Evolutionary conservation across 768 basidiomycete genomes (phyloP), one percentile per base, ranked within the genome.

Genomic region (Phlegmacium glaucopus): DNA sequence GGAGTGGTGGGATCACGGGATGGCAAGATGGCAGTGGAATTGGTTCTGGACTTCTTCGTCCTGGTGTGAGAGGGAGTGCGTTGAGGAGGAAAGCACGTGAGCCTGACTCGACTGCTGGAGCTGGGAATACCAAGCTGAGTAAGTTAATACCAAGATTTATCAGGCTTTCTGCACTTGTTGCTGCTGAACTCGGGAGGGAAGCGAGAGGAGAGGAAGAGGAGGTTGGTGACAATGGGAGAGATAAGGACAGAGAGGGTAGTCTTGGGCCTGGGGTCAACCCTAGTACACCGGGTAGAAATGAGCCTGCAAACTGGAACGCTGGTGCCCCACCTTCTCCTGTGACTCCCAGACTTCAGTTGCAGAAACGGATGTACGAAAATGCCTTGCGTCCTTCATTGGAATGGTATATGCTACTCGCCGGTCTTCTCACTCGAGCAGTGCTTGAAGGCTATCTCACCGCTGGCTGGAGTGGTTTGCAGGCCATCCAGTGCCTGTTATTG

Each of bases 401-500:
- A 53, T 94, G 91, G 91, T 94, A 91, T 63, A 74, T 85, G 66
- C 74, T 94, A 10, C 72, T 92, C 12, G 79, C 80, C 0, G 83
- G 87, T 2, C 69, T 94, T 17, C 70, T 91, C 25, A 90, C 90
- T 5, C 79, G 90, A n/a, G 89, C 89, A 0, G 86, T 83, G 15
- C 66, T 94, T 43, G 90, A 94, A 58, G 91, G 91, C 0, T 94
- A 93, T 59, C 72, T 93, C 38, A 83, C 82, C 1, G 85, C 82
- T 9, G 85, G 86, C 0, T 94, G 91, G 91, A 76, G 74, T 25
- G 90, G 91, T 1, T 67, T 78, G 1, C 77, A 82, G 32, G 81
- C 84, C 5, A 75, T 83, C 9, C 84, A 89, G 56, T 80, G 85
- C 49, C 64, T 94, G 46, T 65, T 93, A 40, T 81, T 83, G 2